Evolutionary conservation across 306 rosid species (phyloP).

Genomic region (Myrica gale): DNA sequence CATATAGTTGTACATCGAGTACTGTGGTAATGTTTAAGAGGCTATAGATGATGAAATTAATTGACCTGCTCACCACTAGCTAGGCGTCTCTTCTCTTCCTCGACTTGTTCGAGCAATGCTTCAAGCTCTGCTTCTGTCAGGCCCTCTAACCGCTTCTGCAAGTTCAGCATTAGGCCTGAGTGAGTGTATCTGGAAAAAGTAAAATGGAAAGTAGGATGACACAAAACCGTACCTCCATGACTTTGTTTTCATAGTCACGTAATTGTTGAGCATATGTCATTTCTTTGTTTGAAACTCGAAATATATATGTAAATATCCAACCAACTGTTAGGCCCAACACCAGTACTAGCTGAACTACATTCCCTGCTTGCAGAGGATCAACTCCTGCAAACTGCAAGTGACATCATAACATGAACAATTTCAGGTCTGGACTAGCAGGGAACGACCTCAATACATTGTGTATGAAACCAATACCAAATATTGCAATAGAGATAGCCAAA

Average conservation of each 20-base stretch:
- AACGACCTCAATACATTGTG: neutral
- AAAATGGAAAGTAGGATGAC: too few relatives aligned
- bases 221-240: constrained; percentile 54
- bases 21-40: constrained; percentile 18
- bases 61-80: constrained; percentile 47
- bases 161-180: neutral
- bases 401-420: constrained; percentile 22
- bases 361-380: constrained; percentile 93
- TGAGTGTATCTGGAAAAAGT: too few relatives aligned
- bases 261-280: constrained; percentile 96
- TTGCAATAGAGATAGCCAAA: neutral
- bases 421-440: neutral
- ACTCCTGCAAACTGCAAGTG: constrained; percentile 68
- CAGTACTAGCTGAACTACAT: constrained; percentile 87
- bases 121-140: constrained; percentile 91
- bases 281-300: constrained; percentile 95
- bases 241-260: constrained; percentile 87
- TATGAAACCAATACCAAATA: neutral
- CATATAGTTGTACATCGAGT: neutral
- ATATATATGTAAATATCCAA: constrained; percentile 90
- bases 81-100: constrained; percentile 80
- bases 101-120: constrained; percentile 86
- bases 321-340: constrained; percentile 92
- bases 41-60: constrained; percentile 34
- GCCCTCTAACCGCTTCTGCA: constrained; percentile 92